These are phyloP conservation scores for Smithsoniella earleae DNA, from an alignment of 163 green algal species.

Conservation along the genomic window DNA sequence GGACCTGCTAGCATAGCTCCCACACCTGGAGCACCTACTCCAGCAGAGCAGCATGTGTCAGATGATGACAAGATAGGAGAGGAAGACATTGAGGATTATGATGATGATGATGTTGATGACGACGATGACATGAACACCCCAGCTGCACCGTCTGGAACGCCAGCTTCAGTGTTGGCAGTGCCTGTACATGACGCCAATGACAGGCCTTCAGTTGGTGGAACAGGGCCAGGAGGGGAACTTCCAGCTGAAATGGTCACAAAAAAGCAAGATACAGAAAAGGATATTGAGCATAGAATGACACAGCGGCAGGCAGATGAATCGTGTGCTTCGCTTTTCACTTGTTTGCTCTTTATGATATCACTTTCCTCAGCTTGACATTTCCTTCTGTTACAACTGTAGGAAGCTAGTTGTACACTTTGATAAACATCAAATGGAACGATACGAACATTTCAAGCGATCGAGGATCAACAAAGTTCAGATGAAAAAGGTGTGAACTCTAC, in stretches of 20 bases:
- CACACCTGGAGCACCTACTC: background rate
- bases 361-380: too few species aligned
- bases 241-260: background rate
- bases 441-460: constrained; percentile 25
- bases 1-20: constrained; percentile 3
- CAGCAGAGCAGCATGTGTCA: constrained; percentile 4
- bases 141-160: background rate
- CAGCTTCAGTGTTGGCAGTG: background rate
- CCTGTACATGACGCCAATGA: background rate
- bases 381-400: too few species aligned
- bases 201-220: background rate
- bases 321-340: too few species aligned
- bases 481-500: constrained; percentile 11
- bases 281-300: background rate
- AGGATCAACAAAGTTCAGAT: constrained; percentile 8
- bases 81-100: constrained; percentile 2
- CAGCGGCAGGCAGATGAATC: background rate
- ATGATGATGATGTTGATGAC: constrained; percentile 2
- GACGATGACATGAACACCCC: background rate
- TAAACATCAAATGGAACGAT: constrained; percentile 1
- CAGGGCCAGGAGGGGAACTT: background rate
- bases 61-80: constrained; percentile 28
- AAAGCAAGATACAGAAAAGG: background rate
- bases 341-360: too few species aligned
- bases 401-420: constrained; percentile 12